Evolutionary conservation across 352 stramenopile species (phyloP), one percentile per base, ranked within the genome.

Genomic region (Phytophthora meadii): DNA sequence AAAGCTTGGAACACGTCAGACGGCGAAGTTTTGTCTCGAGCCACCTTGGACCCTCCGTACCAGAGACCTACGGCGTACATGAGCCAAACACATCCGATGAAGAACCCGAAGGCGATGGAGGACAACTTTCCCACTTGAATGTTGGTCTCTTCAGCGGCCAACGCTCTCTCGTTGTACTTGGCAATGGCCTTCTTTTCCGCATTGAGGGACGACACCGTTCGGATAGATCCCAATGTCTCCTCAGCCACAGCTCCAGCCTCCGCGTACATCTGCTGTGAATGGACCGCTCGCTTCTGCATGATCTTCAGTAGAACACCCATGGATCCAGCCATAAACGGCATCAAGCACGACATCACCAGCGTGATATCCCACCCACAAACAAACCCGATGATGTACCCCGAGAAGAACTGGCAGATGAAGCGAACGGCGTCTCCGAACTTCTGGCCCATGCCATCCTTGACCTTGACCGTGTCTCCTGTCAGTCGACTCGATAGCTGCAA

Each of bases 61-160:
- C 80, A 89, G 0, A 88, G 42, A 42, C 77, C 80, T 19, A 70
- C 49, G 0, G 72, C 54, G 46, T 87, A 87, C 67, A 84, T 87
- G 50, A 85, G 10, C 72, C 72, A 89, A 5, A 81, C 61, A 40
- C 67, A 32, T 1, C 46, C 75, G 11, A 45, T 72, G 24, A 82
- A 11, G 39, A 88, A 79, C 30, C 74, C 56, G 14, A 77, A 61
- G 8, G 54, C 49, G 37, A 84, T 72, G 12, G 36, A 6, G 1
- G 36, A 42, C 5, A 42, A 4, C 19, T 42, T 42, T 2, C 36
- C 32, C 82, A 86, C 73, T 83, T 87, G 48, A 79, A 9, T 76
- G 72, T 87, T 42, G 36, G 4, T 42, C 15, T 42, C 36, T 42
- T 42, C 36, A 4, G 36, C 36, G 8, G 36, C 36, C 15, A 42